phyloP scores from a whole-genome alignment of 352 stramenopile species.

The Phytophthora pluvialis region DNA sequence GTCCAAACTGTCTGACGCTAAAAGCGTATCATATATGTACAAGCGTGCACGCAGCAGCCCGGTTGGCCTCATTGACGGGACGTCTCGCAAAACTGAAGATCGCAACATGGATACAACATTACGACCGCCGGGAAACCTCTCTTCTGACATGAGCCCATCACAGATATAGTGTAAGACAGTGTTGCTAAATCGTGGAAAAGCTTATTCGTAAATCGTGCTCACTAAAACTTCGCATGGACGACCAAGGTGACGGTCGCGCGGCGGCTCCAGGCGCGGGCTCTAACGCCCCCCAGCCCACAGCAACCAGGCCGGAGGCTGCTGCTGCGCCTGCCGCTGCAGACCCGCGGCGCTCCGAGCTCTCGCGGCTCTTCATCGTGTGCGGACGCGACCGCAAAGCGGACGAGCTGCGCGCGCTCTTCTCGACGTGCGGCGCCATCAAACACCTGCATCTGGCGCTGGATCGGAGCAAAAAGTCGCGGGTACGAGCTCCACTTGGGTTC shows the following conservation, averaged over 20 bases:
- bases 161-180: not conserved
- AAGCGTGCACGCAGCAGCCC: too few relatives aligned
- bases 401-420: constrained; percentile 69
- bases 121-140: constrained; percentile 20
- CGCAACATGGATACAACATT: constrained; percentile 18
- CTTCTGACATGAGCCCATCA: not conserved
- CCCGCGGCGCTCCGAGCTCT: constrained; percentile 25
- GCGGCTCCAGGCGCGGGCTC: not conserved
- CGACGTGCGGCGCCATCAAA: constrained; percentile 61
- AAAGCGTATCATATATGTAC: too few relatives aligned
- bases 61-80: too few relatives aligned
- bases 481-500: constrained; percentile 23
- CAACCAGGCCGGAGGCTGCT: not conserved
- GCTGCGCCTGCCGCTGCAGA: not conserved
- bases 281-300: not conserved
- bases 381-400: constrained; percentile 68
- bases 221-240: constrained; percentile 32
- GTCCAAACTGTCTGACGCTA: too few relatives aligned
- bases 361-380: constrained; percentile 76
- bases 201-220: constrained; percentile 27
- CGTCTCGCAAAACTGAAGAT: not conserved
- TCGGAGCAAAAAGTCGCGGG: constrained; percentile 77
- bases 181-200: constrained; percentile 26
- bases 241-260: constrained; percentile 14
- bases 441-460: constrained; percentile 76